phyloP scores from a whole-genome alignment of 345 rosid genomes.

The Bruguiera sexangula region DNA sequence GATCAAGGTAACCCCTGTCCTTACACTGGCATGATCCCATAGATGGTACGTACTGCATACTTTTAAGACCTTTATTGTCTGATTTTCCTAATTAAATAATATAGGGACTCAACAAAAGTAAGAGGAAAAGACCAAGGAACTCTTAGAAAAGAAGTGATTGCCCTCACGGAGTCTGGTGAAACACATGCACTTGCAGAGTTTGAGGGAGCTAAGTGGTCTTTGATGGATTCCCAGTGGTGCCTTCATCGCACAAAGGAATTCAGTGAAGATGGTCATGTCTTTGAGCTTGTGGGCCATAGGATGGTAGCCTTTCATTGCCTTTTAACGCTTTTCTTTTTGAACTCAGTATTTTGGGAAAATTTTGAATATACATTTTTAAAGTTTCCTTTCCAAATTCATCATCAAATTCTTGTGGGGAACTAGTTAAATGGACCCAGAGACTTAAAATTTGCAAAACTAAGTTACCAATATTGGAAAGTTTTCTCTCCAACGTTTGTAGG shows the following conservation, averaged over 20 bases:
- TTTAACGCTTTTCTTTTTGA: conserved; percentile 6
- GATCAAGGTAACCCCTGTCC: no score
- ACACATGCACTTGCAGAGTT: conserved; percentile 55
- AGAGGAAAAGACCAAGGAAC: conserved; percentile 20
- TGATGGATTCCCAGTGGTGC: conserved; percentile 66
- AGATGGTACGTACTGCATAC: no score
- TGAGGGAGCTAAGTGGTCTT: conserved; percentile 52
- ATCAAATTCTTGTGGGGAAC: neutral
- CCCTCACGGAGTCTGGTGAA: conserved; percentile 51
- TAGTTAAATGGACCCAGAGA: neutral
- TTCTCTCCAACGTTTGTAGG: neutral
- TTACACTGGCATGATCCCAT: no score
- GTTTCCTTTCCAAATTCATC: neutral
- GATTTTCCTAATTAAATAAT: neutral
- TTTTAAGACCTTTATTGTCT: no score
- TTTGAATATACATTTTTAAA: no score
- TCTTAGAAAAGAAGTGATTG: conserved; percentile 62
- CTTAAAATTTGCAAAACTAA: neutral
- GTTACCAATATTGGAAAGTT: neutral
- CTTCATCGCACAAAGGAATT: conserved; percentile 40
- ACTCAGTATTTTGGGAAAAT: neutral
- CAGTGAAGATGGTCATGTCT: conserved; percentile 44
- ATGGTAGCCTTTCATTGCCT: conserved; percentile 44
- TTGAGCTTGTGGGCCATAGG: conserved; percentile 58
- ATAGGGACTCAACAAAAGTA: conserved; percentile 44